These are phyloP conservation scores for Closterium sp. DNA, from an alignment of 139 green algal genomes.

Conservation along the genomic window DNA sequence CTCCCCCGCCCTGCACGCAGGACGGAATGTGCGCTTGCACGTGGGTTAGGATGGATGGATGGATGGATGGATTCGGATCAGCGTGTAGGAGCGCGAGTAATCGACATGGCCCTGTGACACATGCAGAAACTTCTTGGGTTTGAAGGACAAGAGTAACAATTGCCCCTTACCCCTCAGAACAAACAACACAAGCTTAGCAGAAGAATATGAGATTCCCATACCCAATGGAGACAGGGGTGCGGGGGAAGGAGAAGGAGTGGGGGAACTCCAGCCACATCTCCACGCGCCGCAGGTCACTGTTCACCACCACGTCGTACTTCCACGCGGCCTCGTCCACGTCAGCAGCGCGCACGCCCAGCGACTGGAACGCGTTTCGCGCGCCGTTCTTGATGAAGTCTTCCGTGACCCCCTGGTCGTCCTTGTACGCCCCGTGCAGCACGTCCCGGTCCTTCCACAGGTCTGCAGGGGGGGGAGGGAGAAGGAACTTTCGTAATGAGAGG, in stretches of 20 bases:
- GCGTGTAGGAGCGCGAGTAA: too few species aligned
- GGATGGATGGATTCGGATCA: background rate
- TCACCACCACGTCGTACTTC: constrained; percentile 47
- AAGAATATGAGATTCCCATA: background rate
- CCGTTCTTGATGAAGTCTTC: constrained; percentile 66
- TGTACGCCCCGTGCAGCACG: constrained; percentile 59
- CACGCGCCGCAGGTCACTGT: constrained; percentile 19
- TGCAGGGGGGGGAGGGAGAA: background rate
- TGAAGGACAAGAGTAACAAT: too few species aligned
- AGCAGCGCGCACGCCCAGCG: constrained; percentile 3
- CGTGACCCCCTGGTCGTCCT: constrained; percentile 63
- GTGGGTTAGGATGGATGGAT: too few species aligned
- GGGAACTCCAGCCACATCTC: constrained; percentile 45
- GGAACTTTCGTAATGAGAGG: background rate
- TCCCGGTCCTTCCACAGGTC: constrained; percentile 65
- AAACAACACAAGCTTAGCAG: too few species aligned
- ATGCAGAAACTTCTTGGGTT: too few species aligned
- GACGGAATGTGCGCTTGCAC: too few species aligned
- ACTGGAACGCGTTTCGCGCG: constrained; percentile 27
- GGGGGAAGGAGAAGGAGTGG: background rate
- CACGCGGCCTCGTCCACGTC: constrained; percentile 37
- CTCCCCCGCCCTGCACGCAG: constrained; percentile 45
- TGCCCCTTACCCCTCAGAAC: background rate
- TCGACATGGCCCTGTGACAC: too few species aligned
- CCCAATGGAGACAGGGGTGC: background rate